Base-by-base conservation (phyloP, 495 filamentous ascomycete species). In the Saxispiralis lemnorum region DNA sequence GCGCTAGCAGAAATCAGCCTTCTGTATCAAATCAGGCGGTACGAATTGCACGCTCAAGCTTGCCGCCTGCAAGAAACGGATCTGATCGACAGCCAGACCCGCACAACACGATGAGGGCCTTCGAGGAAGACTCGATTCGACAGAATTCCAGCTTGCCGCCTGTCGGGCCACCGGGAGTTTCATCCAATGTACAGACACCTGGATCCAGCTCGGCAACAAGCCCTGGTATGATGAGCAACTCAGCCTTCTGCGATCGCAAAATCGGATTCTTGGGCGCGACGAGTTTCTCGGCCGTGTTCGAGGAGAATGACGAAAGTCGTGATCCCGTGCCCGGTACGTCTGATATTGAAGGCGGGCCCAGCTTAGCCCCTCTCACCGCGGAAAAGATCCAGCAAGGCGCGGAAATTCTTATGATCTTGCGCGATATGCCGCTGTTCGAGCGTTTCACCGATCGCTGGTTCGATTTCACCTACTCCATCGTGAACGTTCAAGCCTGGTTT, bases 371-470 rank as follows among this genome's bases (percentile, higher is more conserved):
- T 9, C 31, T 53, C 9, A 9, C 50, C 1, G 41, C 46, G 14
- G 49, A 52, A 31, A 48, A 56, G 33, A 56, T 62, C 15, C 42
- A 58, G 35, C 39, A 43, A 31, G 59, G 59, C 12, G 59, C 55
- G 7, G 44, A 51, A 7, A 19, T 62, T 7, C 49, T 62, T 7
- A 37, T 32, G 0, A 35, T 62, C 12, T 45, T 62, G 2, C 57
- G 54, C 36, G 56, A 62, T 31, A 43, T 58, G 12, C 53, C 56
- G 2, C 15, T 51, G 1, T 59, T 51, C 31, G 43, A 53, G 19
- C 49, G 44, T 24, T 59, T 59, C 40, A 54, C 55, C 6, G 46
- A 53, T 30, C 46, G 55, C 32, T 60, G 53, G 53, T 60, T 55
- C 38, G 45, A 51, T 16, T 41, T 60, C 10, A 48, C 42, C 21